phyloP scores from a whole-genome alignment of 768 basidiomycete species.

The Lactarius psammicola region DNA sequence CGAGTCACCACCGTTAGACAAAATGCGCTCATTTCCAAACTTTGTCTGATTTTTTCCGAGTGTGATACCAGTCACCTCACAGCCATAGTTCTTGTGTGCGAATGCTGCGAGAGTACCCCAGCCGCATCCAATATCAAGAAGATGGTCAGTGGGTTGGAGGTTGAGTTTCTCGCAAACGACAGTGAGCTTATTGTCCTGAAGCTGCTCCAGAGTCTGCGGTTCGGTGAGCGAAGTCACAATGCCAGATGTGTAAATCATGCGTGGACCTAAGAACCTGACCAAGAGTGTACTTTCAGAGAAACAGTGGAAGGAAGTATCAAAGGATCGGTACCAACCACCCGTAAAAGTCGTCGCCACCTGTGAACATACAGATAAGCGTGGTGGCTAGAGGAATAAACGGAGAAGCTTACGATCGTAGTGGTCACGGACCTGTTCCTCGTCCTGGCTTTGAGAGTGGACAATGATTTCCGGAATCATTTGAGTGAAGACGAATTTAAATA shows the following conservation, averaged over 20 bases:
- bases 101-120: conserved; percentile 97
- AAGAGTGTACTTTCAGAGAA: conserved; percentile 1
- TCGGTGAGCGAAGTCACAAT: conserved; percentile 68
- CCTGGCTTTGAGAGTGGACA: conserved; percentile 85
- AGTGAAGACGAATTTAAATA: conserved; percentile 92
- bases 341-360: conserved; percentile 95
- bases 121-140: conserved; percentile 87
- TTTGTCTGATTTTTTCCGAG: conserved; percentile 87
- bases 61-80: conserved; percentile 94
- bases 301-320: background rate
- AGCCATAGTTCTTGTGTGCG: conserved; percentile 96
- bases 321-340: conserved; percentile 53
- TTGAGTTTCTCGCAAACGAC: conserved; percentile 94
- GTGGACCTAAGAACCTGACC: conserved; percentile 83
- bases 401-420: conserved; percentile 82
- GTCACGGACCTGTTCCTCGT: conserved; percentile 92
- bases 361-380: conserved; percentile 14
- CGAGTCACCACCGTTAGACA: conserved; percentile 55
- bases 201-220: conserved; percentile 83
- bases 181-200: conserved; percentile 98
- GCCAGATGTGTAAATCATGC: conserved; percentile 98
- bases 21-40: conserved; percentile 89
- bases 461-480: conserved; percentile 92
- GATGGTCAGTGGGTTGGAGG: conserved; percentile 79
- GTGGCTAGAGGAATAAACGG: conserved; percentile 13